Base-by-base conservation (phyloP, 2,329 filamentous ascomycete genomes). In the Sporothrix schenckii region DNA sequence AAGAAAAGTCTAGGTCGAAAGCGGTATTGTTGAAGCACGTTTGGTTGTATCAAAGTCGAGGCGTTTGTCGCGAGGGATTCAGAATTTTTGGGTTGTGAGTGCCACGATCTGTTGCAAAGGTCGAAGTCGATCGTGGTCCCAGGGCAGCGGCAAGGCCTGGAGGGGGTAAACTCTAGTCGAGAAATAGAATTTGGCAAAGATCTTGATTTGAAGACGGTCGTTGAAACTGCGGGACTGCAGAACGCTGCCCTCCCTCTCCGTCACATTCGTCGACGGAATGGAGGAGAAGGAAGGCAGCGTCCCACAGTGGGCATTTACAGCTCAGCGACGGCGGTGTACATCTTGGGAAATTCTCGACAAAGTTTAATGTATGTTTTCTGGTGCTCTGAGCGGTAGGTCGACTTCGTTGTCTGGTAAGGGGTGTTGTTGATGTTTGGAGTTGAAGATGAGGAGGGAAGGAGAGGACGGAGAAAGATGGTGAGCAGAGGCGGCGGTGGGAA, bases 251-350 rank as follows among this genome's bases (percentile, higher is more conserved):
- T 41, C 30, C 78, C 82, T 81, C 81, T 80, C 63, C 47, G 16
- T 66, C 63, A 50, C 63, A 50, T 39, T 34, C 47, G 24, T 52
- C 27, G 63, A 50, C 47, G 24, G 63, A 66, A 52, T 50, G 47
- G 63, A 66, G 14, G 63, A 78, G 79, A 77, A 78, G 76, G 79
- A 66, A 52, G 78, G 82, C 85, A 81, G 82, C 81, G 83, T 85
- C 88, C 89, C 89, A 89, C 88, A 93, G 91, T 90, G 89, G 89
- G 87, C 83, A 87, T 92, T 94, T 93, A 96, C 91, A 94, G 92
- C 91, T 91, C 90, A 92, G 89, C 90, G 90, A 91, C 84, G 86
- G 90, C 89, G 89, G 85, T 88, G 87, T 88, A 88, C 87, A 89
- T 90, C 81, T 83, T 85, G 79, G 69, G 75, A 74, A 77, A 77